Evolutionary conservation across 1,284 basidiomycete species (phyloP).

Genomic region (Malassezia obtusa): DNA sequence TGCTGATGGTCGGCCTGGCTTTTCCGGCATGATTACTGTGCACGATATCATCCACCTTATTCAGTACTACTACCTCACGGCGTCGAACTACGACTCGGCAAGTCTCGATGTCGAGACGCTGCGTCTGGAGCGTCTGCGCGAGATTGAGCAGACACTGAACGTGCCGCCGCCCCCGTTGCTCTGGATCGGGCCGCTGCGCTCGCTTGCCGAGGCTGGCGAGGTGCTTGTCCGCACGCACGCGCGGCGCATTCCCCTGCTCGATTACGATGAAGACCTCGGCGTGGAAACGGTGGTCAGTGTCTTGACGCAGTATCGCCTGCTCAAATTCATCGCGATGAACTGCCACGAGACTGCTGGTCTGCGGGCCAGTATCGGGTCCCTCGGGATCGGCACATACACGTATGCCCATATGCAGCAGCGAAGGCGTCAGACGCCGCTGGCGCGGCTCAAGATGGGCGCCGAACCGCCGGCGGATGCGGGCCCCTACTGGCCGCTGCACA

Average conservation of each 20-base stretch:
- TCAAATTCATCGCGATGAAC: slow-evolving; percentile 98
- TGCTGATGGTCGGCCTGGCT: slow-evolving; percentile 30
- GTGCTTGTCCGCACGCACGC: slow-evolving; percentile 91
- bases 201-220: slow-evolving; percentile 81
- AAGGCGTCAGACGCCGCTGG: background rate
- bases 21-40: slow-evolving; percentile 47
- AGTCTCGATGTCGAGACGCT: slow-evolving; percentile 89
- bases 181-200: slow-evolving; percentile 70
- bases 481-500: slow-evolving; percentile 79
- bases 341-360: slow-evolving; percentile 41
- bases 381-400: slow-evolving; percentile 90
- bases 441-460: slow-evolving; percentile 1
- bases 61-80: slow-evolving; percentile 43
- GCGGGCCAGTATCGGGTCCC: slow-evolving; percentile 68
- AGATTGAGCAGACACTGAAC: slow-evolving; percentile 83
- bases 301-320: slow-evolving; percentile 89
- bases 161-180: slow-evolving; percentile 86
- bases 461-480: slow-evolving; percentile 15
- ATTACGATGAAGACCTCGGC: slow-evolving; percentile 82
- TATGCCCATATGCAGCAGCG: slow-evolving; percentile 11
- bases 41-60: slow-evolving; percentile 47
- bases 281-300: slow-evolving; percentile 93
- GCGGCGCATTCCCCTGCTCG: slow-evolving; percentile 81
- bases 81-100: slow-evolving; percentile 64
- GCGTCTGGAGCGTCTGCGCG: slow-evolving; percentile 60